phyloP scores from a whole-genome alignment of 768 basidiomycete species.

The Imleria badia region DNA sequence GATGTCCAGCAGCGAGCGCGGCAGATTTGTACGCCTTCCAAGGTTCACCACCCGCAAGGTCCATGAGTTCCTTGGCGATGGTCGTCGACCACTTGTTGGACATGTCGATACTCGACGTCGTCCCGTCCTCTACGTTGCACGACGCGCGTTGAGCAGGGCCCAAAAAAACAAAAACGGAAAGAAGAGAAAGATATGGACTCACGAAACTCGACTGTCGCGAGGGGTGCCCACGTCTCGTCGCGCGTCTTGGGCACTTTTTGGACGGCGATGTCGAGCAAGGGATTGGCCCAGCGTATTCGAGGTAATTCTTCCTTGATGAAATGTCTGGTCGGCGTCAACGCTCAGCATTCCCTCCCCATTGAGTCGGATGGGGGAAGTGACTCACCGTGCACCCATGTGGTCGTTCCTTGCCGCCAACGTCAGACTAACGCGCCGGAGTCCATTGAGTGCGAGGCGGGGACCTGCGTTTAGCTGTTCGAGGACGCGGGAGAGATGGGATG shows the following conservation, averaged over 20 bases:
- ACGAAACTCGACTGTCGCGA: constrained; percentile 65
- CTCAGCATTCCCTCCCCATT: neutral
- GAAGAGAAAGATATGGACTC: constrained; percentile 30
- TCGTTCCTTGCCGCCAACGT: constrained; percentile 62
- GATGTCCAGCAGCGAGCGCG: constrained; percentile 45
- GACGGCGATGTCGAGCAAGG: constrained; percentile 59
- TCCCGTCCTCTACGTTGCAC: constrained; percentile 46
- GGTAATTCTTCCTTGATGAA: constrained; percentile 80
- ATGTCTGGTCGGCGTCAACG: constrained; percentile 44
- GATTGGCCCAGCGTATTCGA: constrained; percentile 76
- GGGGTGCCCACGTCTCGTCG: constrained; percentile 58
- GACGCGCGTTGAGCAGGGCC: neutral
- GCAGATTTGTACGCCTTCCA: constrained; percentile 59
- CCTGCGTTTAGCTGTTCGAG: constrained; percentile 48
- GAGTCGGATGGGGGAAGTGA: neutral
- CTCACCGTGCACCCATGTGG: constrained; percentile 74
- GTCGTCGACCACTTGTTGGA: constrained; percentile 67
- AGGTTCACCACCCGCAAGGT: constrained; percentile 54
- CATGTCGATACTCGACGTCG: constrained; percentile 47
- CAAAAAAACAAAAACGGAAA: too few species aligned
- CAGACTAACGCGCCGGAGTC: constrained; percentile 53
- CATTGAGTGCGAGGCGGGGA: constrained; percentile 50
- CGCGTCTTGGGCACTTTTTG: constrained; percentile 52
- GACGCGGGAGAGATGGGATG: constrained; percentile 56
- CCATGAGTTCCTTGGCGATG: constrained; percentile 70